Evolutionary conservation across 306 rosid species (phyloP).

Genomic region (Trifolium dubium): DNA sequence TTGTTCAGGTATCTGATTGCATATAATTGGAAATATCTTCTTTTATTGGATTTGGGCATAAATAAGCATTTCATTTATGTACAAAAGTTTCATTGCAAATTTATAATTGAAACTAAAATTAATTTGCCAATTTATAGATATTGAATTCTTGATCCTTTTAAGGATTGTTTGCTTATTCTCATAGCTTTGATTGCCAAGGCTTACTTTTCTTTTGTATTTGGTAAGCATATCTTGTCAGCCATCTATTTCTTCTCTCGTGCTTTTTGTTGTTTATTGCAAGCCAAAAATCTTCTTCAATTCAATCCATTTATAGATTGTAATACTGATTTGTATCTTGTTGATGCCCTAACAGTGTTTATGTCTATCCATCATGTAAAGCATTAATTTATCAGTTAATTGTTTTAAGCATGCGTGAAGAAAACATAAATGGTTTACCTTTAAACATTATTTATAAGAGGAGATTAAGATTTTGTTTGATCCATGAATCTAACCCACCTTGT

Average conservation of each 20-base stretch:
- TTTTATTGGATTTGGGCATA: conserved; percentile 28
- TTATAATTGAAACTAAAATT: conserved; percentile 25
- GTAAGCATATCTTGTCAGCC: not conserved
- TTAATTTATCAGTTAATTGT: not conserved
- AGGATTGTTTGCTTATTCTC: conserved; percentile 24
- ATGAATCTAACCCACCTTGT: conserved; percentile 11
- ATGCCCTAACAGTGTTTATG: not conserved
- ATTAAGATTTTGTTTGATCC: not conserved
- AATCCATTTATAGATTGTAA: conserved; percentile 15
- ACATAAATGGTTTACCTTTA: not conserved
- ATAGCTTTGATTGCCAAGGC: conserved; percentile 3
- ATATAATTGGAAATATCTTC: conserved; percentile 27
- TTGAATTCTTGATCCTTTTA: conserved; percentile 6
- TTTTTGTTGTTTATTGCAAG: conserved; percentile 17
- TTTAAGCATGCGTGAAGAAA: not conserved
- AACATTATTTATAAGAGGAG: conserved; percentile 4
- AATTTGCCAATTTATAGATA: conserved; percentile 20
- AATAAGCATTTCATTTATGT: conserved; percentile 2
- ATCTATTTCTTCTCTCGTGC: conserved; percentile 18
- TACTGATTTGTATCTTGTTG: conserved; percentile 1
- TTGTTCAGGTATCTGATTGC: conserved; percentile 18
- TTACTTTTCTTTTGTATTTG: conserved; percentile 6
- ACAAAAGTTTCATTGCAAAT: conserved; percentile 1
- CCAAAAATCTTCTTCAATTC: conserved; percentile 3
- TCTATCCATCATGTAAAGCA: conserved; percentile 33